These are phyloP conservation scores for Eucalyptus urophylla DNA, from an alignment of 345 rosid genomes.

Conservation along the genomic window DNA sequence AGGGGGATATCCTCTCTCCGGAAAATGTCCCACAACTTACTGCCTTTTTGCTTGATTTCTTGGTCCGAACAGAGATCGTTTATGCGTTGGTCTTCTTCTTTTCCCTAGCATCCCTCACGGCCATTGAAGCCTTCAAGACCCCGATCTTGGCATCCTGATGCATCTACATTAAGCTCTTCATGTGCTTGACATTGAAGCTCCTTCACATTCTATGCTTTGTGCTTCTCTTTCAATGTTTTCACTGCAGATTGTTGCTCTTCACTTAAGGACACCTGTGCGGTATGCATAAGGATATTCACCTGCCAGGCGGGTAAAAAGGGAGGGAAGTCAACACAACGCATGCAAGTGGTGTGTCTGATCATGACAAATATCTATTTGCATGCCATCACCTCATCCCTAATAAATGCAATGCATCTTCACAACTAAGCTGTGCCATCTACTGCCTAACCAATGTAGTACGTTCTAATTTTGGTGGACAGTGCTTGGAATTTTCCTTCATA, in stretches of 20 bases:
- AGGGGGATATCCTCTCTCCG: conserved; percentile 79
- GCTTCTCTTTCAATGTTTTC: conserved; percentile 33
- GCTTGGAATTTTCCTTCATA: too few relatives aligned
- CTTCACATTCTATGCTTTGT: conserved; percentile 37
- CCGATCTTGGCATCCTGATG: too few relatives aligned
- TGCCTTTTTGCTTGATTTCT: conserved; percentile 11
- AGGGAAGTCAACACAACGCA: too few relatives aligned
- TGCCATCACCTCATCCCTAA: too few relatives aligned
- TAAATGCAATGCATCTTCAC: too few relatives aligned
- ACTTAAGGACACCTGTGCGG: conserved; percentile 34
- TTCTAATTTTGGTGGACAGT: too few relatives aligned
- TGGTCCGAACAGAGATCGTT: neutral
- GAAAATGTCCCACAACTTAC: conserved; percentile 89
- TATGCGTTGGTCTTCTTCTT: neutral
- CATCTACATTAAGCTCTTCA: too few relatives aligned
- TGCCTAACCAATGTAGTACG: too few relatives aligned
- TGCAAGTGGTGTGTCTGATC: too few relatives aligned
- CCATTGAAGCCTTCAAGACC: neutral
- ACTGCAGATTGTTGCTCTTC: conserved; percentile 43
- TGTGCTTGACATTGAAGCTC: conserved; percentile 10
- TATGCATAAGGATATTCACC: conserved; percentile 78
- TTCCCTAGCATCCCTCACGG: neutral
- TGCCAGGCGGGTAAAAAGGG: too few relatives aligned
- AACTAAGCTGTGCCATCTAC: too few relatives aligned
- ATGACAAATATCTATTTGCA: too few relatives aligned